Base-by-base conservation (phyloP, 2,329 filamentous ascomycete genomes). In the Fusarium sp. region DNA sequence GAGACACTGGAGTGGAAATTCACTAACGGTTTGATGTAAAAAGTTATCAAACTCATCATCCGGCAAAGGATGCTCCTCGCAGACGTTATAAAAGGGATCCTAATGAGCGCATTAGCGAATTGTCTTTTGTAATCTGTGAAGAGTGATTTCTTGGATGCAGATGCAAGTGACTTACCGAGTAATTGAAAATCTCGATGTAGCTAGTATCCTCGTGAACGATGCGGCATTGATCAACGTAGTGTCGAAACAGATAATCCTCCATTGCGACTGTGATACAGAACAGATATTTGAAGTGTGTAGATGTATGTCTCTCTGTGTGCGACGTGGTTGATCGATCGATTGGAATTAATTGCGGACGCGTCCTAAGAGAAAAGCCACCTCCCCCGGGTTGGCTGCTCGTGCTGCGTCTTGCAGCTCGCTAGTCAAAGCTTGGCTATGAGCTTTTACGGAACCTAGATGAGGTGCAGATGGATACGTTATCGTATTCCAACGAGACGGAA, bases 181-280 rank as follows among this genome's bases (percentile, higher is more conserved):
- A 89, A 70, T 89, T 89, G 72, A 88, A 83, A 40, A 89, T 86
- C 76, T 89, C 86, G 25, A 89, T 70, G 75, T 88, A 90, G 68
- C 80, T 83, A 20, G 87, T 89, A 57, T 78, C 79, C 77, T 90
- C 88, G 6, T 77, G 65, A 50, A 89, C 85, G 32, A 81, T 79
- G 24, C 78, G 81, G 75, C 86, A 89, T 47, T 82, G 77, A 12
- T 80, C 74, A 62, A 89, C 81, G 73, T 85, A 83, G 32, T 77
- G 71, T 66, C 81, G 79, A 71, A 89, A 89, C 78, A 89, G 83
- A 75, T 88, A 89, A 72, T 89, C 85, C 76, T 89, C 87, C 87
- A 89, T 89, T 50, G 47, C 20, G 68, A 45, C 20, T 30, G 18
- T 27, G 22, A 57, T 42, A 30, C 34, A 51, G 22, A 47, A 59